A percentile compares a stretch with the other conserved stretches of the same genome.
Conservation (phyloP, 1,284 basidiomycete genomes). For the Trametes hirsuta region DNA sequence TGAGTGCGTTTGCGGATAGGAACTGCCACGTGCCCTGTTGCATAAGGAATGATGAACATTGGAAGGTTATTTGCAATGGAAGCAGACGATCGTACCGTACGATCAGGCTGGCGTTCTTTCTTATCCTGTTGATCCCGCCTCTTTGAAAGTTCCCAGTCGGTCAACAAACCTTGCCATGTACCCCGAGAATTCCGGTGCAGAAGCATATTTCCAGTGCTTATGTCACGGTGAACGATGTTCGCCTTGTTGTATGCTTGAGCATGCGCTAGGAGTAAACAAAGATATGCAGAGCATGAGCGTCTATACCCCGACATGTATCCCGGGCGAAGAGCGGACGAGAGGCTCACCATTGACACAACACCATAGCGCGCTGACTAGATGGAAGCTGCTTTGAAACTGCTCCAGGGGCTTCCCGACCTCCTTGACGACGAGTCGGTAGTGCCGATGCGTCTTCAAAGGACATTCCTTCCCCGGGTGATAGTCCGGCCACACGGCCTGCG, state of each 20-base stretch:
- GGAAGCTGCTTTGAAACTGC: not conserved
- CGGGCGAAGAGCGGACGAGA: not conserved
- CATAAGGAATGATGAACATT: not conserved
- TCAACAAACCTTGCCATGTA: not conserved
- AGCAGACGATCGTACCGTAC: not conserved
- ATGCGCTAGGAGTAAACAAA: not conserved
- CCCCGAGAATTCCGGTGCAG: not conserved
- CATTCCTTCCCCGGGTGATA: not conserved
- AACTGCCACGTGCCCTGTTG: conserved; percentile 14
- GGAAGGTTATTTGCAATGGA: not conserved
- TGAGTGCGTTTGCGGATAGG: not conserved
- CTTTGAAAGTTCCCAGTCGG: conserved; percentile 18
- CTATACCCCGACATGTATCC: not conserved
- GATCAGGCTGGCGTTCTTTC: not conserved
- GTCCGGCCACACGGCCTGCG: not conserved
- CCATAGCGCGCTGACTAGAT: not conserved
- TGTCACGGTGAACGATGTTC: conserved; percentile 11
- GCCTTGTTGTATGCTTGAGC: not conserved
- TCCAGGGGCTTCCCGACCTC: conserved; percentile 16
- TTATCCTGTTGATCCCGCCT: not conserved
- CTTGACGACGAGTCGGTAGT: conserved; percentile 19
- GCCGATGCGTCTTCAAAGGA: conserved; percentile 10
- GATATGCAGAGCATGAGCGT: not conserved
- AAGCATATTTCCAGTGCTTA: conserved; percentile 19
- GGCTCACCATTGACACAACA: conserved; percentile 3